phyloP scores from a whole-genome alignment of 2,329 filamentous ascomycete genomes.

The Exophiala dermatitidis region DNA sequence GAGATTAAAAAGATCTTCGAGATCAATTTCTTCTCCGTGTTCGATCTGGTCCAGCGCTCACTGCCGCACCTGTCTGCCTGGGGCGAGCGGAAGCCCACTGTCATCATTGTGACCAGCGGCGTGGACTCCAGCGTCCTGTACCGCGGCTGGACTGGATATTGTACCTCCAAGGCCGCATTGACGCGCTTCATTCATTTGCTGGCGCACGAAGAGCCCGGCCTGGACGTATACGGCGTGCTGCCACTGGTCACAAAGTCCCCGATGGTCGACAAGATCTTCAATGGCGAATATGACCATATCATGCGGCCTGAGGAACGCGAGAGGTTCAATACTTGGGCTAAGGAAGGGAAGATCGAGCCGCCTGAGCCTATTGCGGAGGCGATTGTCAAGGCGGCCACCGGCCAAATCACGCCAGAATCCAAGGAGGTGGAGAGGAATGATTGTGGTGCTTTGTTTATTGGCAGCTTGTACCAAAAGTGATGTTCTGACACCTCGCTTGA shows the following conservation, averaged over 20 bases:
- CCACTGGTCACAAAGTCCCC: constrained; percentile 5
- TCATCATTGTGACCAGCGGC: constrained; percentile 5
- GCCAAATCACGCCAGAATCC: background rate
- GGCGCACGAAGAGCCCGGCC: constrained; percentile 1
- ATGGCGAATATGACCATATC: constrained; percentile 3
- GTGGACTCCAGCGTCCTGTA: constrained; percentile 2
- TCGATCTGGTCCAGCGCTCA: constrained; percentile 3
- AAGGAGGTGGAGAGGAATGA: constrained; percentile 6
- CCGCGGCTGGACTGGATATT: constrained; percentile 3
- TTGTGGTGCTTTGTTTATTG: constrained; percentile 6
- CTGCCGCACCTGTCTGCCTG: constrained; percentile 2
- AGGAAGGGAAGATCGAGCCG: constrained; percentile 2
- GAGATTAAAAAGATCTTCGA: constrained; percentile 5
- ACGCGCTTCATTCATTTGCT: constrained; percentile 5
- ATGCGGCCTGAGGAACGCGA: constrained; percentile 3
- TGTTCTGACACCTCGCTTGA: background rate
- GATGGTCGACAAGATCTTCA: constrained; percentile 7
- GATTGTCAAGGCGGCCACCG: constrained; percentile 3
- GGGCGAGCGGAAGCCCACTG: background rate
- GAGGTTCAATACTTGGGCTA: constrained; percentile 3
- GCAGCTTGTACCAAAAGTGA: constrained; percentile 6
- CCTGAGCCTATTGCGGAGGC: constrained; percentile 1
- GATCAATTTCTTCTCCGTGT: constrained; percentile 5
- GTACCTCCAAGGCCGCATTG: constrained; percentile 5
- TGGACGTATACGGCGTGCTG: constrained; percentile 3